A percentile compares a stretch with the other conserved stretches of the same genome.
These are phyloP conservation scores for Sphaerostilbella broomeana DNA, from an alignment of 2,329 filamentous ascomycete genomes.

Conservation along the genomic window DNA sequence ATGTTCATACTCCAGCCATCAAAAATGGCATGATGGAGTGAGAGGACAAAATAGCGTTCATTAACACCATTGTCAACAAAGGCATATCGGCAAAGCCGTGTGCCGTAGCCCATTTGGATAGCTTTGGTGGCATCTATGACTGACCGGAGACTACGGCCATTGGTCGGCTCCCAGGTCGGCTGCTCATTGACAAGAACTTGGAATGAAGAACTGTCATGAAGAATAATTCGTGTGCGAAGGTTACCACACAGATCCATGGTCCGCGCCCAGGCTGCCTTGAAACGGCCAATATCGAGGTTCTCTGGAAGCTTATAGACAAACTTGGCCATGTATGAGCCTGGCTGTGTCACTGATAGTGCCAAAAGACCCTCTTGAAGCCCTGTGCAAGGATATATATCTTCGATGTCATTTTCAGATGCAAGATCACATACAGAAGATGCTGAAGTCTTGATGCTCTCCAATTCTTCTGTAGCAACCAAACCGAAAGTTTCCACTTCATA, in stretches of 20 bases:
- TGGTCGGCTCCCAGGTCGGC: not conserved
- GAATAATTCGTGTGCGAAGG: conserved; percentile 7
- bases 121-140: not conserved
- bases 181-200: conserved; percentile 3
- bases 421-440: not conserved
- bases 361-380: conserved; percentile 33
- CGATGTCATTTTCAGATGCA: conserved; percentile 4
- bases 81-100: not conserved
- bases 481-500: not conserved
- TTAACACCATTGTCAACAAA: not conserved
- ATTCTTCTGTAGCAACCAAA: not conserved
- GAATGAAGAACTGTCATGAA: not conserved
- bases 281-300: conserved; percentile 13
- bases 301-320: conserved; percentile 25
- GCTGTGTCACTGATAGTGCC: conserved; percentile 24
- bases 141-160: not conserved
- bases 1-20: conserved; percentile 4
- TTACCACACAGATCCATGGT: conserved; percentile 1
- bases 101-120: not conserved
- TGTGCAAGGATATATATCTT: conserved; percentile 28
- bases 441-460: not conserved
- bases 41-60: not conserved
- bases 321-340: conserved; percentile 16
- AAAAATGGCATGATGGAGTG: conserved; percentile 6
- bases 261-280: conserved; percentile 20